Evolutionary conservation across 192 early-diverging fungal genomes (phyloP), one percentile per base, ranked within the genome.

Genomic region (Pilobolus umbonatus): DNA sequence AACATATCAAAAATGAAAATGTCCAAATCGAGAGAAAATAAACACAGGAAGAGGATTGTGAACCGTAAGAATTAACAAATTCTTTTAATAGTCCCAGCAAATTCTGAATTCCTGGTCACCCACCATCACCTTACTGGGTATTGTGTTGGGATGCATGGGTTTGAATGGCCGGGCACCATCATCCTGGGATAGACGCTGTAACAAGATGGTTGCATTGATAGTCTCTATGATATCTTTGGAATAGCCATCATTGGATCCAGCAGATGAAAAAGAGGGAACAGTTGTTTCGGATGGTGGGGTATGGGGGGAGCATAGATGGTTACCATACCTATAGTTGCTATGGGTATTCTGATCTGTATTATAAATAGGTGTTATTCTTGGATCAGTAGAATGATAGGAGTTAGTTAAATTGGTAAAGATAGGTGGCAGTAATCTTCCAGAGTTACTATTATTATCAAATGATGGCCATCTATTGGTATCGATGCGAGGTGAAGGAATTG

Each of bases 131-230:
- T 34, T 39, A 36, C 52, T 67, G 4, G 65, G 65, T 22, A 67
- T 40, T n/a, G 49, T 24, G 43, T 50, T 24, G 14, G 42, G 36
- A 24, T 32, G 38, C 58, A 61, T 51, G 1, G 65, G 65, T 14
- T 47, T 50, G 31, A 67, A 61, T 14, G 76, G 76, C 3, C 76
- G 60, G 17, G 55, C 54, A 3, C 76, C 76, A 50, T 78, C 73
- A 50, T 78, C 76, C 50, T 78, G 76, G 2, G 76, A 78, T 53
- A 78, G 65, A 11, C 69, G 39, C 39, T 78, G 76, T 4, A 78
- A 59, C 39, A 60, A 55, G 11, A 67, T 61, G 5, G 65, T 67
- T 15, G 65, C 65, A 54, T 67, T 67, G 52, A 67, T 67, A 3
- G 58, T 52, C 17, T 60, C 65, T 12, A 67, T 55, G 12, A 67